Evolutionary conservation across 805 yeast genomes (phyloP).

Genomic region (Sugiyamaella mastotermitis): DNA sequence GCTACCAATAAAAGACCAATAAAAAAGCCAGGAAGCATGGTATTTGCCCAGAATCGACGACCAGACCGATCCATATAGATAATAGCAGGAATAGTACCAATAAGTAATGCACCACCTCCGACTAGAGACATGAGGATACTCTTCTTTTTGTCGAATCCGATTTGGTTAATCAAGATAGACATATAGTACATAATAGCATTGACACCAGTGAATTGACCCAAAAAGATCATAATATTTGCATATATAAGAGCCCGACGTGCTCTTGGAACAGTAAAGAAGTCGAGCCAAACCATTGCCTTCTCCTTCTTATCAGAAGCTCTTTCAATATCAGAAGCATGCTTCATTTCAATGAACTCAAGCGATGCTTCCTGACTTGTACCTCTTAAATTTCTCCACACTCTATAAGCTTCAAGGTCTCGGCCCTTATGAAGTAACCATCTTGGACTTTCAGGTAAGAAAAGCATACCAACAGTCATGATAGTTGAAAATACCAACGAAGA

Average conservation of each 20-base stretch:
- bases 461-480: slow-evolving; percentile 38
- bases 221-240: slow-evolving; percentile 42
- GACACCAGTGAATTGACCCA: slow-evolving; percentile 64
- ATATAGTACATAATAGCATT: slow-evolving; percentile 66
- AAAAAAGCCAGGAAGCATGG: slow-evolving; percentile 48
- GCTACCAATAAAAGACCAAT: slow-evolving; percentile 57
- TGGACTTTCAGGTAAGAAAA: slow-evolving; percentile 37
- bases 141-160: slow-evolving; percentile 47
- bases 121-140: slow-evolving; percentile 64
- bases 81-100: slow-evolving; percentile 65
- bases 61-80: slow-evolving; percentile 29
- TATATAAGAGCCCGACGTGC: slow-evolving; percentile 56
- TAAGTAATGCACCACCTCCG: slow-evolving; percentile 56
- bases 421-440: slow-evolving; percentile 44
- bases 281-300: slow-evolving; percentile 40
- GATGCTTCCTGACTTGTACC: slow-evolving; percentile 27
- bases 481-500: slow-evolving; percentile 56
- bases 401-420: slow-evolving; percentile 44
- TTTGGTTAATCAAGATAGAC: slow-evolving; percentile 49
- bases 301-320: slow-evolving; percentile 27
- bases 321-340: slow-evolving; percentile 34
- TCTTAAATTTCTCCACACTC: slow-evolving; percentile 30
- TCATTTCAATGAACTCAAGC: slow-evolving; percentile 45
- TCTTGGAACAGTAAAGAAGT: slow-evolving; percentile 50
- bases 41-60: slow-evolving; percentile 59